These are phyloP conservation scores for Nakazawaea holstii DNA, from an alignment of 805 yeast genomes.

Conservation along the genomic window DNA sequence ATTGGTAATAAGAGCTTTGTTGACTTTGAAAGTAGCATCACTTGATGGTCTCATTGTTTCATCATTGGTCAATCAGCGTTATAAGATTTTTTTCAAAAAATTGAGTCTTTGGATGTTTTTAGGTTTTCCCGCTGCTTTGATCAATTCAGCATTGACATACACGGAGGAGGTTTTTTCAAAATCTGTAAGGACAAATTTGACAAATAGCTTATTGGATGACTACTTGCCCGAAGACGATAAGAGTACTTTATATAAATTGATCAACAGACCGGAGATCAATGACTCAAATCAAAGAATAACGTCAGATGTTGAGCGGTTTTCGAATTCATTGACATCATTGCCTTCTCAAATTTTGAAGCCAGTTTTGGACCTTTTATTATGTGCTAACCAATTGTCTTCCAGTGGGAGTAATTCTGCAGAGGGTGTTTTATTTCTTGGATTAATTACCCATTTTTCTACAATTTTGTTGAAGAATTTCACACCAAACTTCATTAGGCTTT, in stretches of 20 bases:
- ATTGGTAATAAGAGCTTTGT: constrained; percentile 60
- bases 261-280: constrained; percentile 46
- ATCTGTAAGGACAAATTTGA: constrained; percentile 57
- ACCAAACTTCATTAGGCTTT: constrained; percentile 83
- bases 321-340: constrained; percentile 63
- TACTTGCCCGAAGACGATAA: constrained; percentile 67
- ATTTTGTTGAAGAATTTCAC: constrained; percentile 67
- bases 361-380: constrained; percentile 66
- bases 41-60: constrained; percentile 85
- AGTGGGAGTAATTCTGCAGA: constrained; percentile 69
- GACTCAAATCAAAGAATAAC: constrained; percentile 85
- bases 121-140: constrained; percentile 81
- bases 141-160: constrained; percentile 65
- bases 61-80: constrained; percentile 65
- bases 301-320: constrained; percentile 69
- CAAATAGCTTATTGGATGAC: constrained; percentile 56
- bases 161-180: constrained; percentile 54
- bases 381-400: constrained; percentile 70
- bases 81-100: constrained; percentile 56
- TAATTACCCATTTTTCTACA: constrained; percentile 78
- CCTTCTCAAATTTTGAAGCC: constrained; percentile 87
- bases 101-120: constrained; percentile 74
- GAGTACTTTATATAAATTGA: constrained; percentile 69
- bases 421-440: constrained; percentile 72
- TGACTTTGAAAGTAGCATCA: constrained; percentile 78